Evolutionary conservation across 768 basidiomycete species (phyloP), one percentile per base, ranked within the genome.

Genomic region (Calvatia gigantea): DNA sequence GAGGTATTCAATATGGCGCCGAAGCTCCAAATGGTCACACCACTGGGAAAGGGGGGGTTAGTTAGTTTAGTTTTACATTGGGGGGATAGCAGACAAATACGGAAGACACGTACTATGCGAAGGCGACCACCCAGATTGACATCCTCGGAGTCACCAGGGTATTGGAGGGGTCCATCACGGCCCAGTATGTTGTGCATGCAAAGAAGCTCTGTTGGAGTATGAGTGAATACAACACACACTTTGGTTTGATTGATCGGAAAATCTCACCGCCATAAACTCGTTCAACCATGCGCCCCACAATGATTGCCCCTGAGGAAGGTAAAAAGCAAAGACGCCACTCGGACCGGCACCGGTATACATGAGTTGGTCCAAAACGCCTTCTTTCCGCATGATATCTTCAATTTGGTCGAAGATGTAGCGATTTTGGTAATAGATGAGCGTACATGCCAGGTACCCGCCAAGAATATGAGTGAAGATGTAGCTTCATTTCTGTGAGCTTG

Each of bases 281-380:
- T 45, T 54, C 28, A 54, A 17, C 52, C 52, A 54, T 15, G 52
- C 52, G 11, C 43, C 42, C 52, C 52, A 54, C 11, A 32, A 15
- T 25, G 52, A 35, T 33, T 54, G 52, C 2, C 52, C 52, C 17
- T 21, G 52, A 5, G 43, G 52, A 23, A 44, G 32, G 37, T 54
- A 54, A 14, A 54, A 54, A 7, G 52, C 52, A 37, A 54, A 54
- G 6, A 54, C 28, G 7, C 52, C 52, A 19, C 52, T 54, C 21
- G 52, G 52, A 12, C 52, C 52, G 21, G 17, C 15, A 9, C 32
- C 17, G 14, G 52, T 54, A 19, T 25, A 54, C 32, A 44, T 42
- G 4, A 54, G 4, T 28, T 54, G n/a, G 6, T 54, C 42, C 6
- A 54, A 25, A 9, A 54, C 43, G n/a, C 52, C 52, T 5, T 44